Evolutionary conservation across 2,329 filamentous ascomycete genomes (phyloP).

Genomic region (Myriosclerotinia scirpicola): DNA sequence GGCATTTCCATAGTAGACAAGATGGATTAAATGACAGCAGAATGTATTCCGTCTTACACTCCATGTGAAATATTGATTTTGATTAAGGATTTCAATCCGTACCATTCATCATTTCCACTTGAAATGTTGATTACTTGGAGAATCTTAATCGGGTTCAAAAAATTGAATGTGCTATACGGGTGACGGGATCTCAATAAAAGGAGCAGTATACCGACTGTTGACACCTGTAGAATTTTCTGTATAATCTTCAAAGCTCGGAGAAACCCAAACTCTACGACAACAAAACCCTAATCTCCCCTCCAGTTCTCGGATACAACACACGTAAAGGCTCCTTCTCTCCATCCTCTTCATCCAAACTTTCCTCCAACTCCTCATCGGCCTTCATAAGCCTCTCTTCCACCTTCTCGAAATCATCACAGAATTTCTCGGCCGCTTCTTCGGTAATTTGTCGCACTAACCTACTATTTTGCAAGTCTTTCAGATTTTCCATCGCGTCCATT

Average conservation of each 20-base stretch:
- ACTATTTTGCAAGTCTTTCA: conserved; percentile 72
- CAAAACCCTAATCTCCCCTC: conserved; percentile 41
- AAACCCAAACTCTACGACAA: conserved; percentile 33
- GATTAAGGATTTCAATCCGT: too few species aligned
- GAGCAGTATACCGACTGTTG: neutral
- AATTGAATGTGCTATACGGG: neutral
- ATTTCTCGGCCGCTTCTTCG: conserved; percentile 77
- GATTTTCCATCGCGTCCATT: conserved; percentile 84
- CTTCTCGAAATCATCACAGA: conserved; percentile 80
- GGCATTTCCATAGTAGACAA: too few species aligned
- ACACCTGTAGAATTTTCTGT: neutral
- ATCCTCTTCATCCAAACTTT: conserved; percentile 28
- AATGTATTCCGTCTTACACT: too few species aligned
- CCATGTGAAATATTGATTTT: too few species aligned
- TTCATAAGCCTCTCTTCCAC: conserved; percentile 61
- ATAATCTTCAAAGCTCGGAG: neutral
- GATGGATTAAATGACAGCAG: too few species aligned
- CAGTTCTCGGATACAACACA: conserved; percentile 40
- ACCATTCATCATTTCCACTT: neutral
- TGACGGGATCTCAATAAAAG: too few species aligned
- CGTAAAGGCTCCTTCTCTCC: conserved; percentile 36
- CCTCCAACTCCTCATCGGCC: conserved; percentile 52
- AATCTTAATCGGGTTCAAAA: neutral
- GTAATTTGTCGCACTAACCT: conserved; percentile 72
- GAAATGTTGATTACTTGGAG: neutral